Conservation (phyloP, 176 grass and related monocot species). For the Guadua angustifolia region DNA sequence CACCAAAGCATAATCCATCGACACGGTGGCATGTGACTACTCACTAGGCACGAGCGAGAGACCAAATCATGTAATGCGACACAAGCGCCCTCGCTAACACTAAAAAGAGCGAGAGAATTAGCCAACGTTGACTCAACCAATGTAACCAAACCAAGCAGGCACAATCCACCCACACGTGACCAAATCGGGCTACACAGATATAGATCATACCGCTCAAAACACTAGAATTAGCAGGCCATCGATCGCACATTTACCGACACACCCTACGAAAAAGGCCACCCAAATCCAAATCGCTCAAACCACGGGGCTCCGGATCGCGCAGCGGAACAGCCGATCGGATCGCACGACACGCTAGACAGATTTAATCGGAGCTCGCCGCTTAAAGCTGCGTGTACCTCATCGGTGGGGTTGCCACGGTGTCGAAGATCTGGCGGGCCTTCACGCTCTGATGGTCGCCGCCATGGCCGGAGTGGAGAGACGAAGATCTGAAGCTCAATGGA, state of each 20-base stretch:
- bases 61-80: not conserved
- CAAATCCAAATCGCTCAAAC: not conserved
- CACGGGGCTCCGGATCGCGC: not conserved
- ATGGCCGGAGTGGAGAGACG: slow-evolving; percentile 1
- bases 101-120: not conserved
- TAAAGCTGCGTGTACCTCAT: slow-evolving; percentile 38
- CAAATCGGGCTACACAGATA: not conserved
- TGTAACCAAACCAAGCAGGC: not conserved
- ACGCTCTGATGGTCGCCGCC: slow-evolving; percentile 54
- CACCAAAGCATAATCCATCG: too few species aligned
- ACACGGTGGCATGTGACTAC: not conserved
- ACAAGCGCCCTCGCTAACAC: not conserved
- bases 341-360: not conserved
- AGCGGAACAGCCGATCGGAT: not conserved
- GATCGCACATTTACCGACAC: not conserved
- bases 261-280: not conserved
- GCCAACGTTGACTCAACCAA: not conserved
- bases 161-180: not conserved
- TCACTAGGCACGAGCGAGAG: not conserved
- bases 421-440: slow-evolving; percentile 64
- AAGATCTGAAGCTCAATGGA: not conserved
- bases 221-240: not conserved
- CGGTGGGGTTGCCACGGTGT: slow-evolving; percentile 62
- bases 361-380: not conserved
- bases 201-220: not conserved